Conservation (phyloP, 495 filamentous ascomycete genomes). For the Bryoglossum gracile region DNA sequence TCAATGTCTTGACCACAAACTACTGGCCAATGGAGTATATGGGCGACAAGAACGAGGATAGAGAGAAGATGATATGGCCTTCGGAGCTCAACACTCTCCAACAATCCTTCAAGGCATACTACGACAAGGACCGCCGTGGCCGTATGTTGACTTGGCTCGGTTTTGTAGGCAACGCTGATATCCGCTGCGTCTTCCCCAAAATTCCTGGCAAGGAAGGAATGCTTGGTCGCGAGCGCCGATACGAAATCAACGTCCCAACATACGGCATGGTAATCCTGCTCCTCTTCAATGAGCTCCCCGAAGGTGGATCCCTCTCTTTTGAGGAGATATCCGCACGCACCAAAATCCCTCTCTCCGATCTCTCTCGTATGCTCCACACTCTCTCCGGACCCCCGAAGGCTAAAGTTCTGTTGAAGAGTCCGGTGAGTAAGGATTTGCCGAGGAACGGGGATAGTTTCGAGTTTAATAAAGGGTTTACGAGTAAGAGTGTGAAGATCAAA, state of each 20-base stretch:
- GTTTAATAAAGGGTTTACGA: slow-evolving; percentile 78
- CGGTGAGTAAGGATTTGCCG: slow-evolving; percentile 67
- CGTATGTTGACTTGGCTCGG: slow-evolving; percentile 77
- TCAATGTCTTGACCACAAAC: slow-evolving; percentile 84
- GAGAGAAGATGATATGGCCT: slow-evolving; percentile 58
- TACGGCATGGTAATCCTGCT: slow-evolving; percentile 86
- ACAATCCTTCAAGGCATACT: slow-evolving; percentile 84
- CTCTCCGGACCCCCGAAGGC: slow-evolving; percentile 82
- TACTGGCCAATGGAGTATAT: slow-evolving; percentile 91
- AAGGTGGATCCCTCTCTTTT: slow-evolving; percentile 60
- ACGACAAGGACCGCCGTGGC: slow-evolving; percentile 79
- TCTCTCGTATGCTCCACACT: slow-evolving; percentile 76
- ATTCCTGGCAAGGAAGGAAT: slow-evolving; percentile 52
- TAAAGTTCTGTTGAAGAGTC: slow-evolving; percentile 73
- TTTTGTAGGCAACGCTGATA: slow-evolving; percentile 67
- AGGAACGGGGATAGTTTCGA: slow-evolving; percentile 73
- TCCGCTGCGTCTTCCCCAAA: slow-evolving; percentile 71
- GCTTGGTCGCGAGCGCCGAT: slow-evolving; percentile 61
- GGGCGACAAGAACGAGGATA: slow-evolving; percentile 33
- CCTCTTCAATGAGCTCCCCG: slow-evolving; percentile 75
- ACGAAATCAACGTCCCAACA: slow-evolving; percentile 88
- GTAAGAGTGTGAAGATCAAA: slow-evolving; percentile 79
- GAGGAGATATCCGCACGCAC: slow-evolving; percentile 81
- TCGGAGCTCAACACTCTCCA: slow-evolving; percentile 67
- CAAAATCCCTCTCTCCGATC: slow-evolving; percentile 70